phyloP scores from a whole-genome alignment of 2,329 filamentous ascomycete species.

The Beauveria pseudobassiana region DNA sequence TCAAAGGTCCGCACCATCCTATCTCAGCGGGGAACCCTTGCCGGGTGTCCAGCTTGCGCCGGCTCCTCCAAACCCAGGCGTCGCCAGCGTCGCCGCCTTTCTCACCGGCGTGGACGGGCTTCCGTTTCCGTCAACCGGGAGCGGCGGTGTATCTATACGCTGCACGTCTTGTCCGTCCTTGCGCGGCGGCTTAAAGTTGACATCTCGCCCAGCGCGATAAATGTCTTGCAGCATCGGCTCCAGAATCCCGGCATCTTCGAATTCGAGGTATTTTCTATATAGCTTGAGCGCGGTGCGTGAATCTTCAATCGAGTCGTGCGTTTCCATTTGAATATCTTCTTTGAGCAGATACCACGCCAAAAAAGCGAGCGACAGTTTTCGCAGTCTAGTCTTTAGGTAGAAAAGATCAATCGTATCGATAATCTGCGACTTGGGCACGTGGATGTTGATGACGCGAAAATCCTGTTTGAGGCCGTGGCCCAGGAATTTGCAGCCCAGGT shows the following conservation, averaged over 20 bases:
- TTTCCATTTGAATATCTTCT: constrained; percentile 87
- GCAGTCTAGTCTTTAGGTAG: constrained; percentile 69
- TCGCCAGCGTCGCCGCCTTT: constrained; percentile 29
- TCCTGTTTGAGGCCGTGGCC: constrained; percentile 92
- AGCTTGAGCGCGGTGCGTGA: constrained; percentile 83
- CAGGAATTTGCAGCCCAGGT: constrained; percentile 87
- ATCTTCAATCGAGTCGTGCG: constrained; percentile 94
- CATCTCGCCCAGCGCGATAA: constrained; percentile 49
- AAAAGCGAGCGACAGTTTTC: constrained; percentile 88
- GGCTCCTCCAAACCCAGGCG: constrained; percentile 31
- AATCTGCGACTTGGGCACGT: constrained; percentile 81
- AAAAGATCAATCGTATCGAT: constrained; percentile 93
- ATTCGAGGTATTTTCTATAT: constrained; percentile 85
- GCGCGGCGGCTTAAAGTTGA: constrained; percentile 44
- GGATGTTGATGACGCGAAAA: constrained; percentile 97
- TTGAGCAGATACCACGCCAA: constrained; percentile 85
- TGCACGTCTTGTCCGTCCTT: constrained; percentile 37
- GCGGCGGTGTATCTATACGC: constrained; percentile 48
- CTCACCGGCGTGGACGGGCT: constrained; percentile 40
- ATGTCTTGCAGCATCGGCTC: constrained; percentile 82
- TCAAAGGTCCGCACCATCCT: not conserved
- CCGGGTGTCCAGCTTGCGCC: constrained; percentile 38
- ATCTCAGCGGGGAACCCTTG: constrained; percentile 33
- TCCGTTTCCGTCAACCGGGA: constrained; percentile 28
- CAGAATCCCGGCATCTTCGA: constrained; percentile 74